Base-by-base conservation (phyloP, 2,329 filamentous ascomycete species). In the Arthrobotrys sinensis region DNA sequence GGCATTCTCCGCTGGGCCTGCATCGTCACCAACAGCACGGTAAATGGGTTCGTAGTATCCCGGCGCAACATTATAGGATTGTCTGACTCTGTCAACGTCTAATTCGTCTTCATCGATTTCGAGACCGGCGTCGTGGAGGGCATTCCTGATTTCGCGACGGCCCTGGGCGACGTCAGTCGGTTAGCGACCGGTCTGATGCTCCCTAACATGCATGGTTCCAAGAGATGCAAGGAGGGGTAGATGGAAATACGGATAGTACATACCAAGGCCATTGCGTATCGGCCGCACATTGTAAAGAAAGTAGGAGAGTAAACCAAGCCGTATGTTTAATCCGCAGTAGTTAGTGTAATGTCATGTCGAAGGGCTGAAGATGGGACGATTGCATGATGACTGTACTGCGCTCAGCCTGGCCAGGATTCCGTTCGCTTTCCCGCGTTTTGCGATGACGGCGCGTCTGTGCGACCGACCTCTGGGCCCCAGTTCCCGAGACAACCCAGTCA, bases 51-150 rank as follows among this genome's bases (percentile, higher is more conserved):
- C 95, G 82, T 92, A 88, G 79, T 93, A 92, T 0, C 94, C 92
- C 0, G 96, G 96, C 0, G 95, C 93, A 83, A 99, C 96, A 84
- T 98, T 98, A 86, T 96, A 97, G 40, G 89, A 93, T 82, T 93
- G 92, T 43, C 92, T 89, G 38, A 90, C 76, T 19, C 69, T 16
- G 52, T 79, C 76, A 32, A 75, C 70, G 24, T 73, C 69, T 28
- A 75, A 34, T 50, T 73, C 69, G 55, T 79, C 69, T 32, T 79
- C 76, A 12, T 79, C 76, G 21, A 79, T 75, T 38, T 79, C 21
- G 12, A 79, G 34, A 5, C 76, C 76, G 28, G 68, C 76, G 32
- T 73, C 70, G 11, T 79, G 60, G n/a, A 79, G 63, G 2, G 68
- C 69, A 32, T 79, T 75, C 12, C 76, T 64, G 45, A 79, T 71